Evolutionary conservation across 306 rosid species (phyloP).

Genomic region (Amphicarpaea edgeworthii): DNA sequence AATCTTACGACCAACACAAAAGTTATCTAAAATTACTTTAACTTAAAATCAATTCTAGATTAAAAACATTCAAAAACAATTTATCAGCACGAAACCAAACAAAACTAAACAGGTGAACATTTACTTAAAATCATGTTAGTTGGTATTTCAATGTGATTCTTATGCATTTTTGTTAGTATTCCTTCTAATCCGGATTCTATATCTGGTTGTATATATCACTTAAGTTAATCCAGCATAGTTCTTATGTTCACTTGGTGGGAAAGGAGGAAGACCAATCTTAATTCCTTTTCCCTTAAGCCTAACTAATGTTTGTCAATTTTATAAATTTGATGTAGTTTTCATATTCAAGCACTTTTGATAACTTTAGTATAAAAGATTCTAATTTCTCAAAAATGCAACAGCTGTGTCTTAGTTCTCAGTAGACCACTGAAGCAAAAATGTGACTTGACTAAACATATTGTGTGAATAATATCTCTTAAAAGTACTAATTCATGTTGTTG

Average conservation of each 20-base stretch:
- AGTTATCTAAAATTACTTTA: too few species aligned
- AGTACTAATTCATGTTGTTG: slow-evolving; percentile 3
- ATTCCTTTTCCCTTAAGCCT: not conserved
- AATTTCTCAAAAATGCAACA: not conserved
- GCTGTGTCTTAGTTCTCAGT: not conserved
- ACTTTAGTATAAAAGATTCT: not conserved
- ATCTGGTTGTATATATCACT: too few species aligned
- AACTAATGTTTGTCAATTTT: not conserved
- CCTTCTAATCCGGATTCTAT: too few species aligned
- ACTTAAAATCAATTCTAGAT: too few species aligned
- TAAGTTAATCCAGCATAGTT: too few species aligned
- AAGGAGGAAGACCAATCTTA: not conserved
- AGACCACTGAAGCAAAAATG: slow-evolving; percentile 6
- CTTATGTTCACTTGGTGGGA: not conserved
- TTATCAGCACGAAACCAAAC: too few species aligned
- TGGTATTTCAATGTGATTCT: too few species aligned
- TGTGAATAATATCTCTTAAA: not conserved
- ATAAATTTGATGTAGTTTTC: not conserved
- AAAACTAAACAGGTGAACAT: too few species aligned
- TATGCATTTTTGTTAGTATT: too few species aligned
- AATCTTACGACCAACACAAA: too few species aligned
- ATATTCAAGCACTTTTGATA: not conserved
- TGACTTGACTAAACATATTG: slow-evolving; percentile 5
- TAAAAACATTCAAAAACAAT: too few species aligned
- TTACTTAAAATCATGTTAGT: too few species aligned